Evolutionary conservation across 345 rosid genomes (phyloP).

Genomic region (Populus euphratica): DNA sequence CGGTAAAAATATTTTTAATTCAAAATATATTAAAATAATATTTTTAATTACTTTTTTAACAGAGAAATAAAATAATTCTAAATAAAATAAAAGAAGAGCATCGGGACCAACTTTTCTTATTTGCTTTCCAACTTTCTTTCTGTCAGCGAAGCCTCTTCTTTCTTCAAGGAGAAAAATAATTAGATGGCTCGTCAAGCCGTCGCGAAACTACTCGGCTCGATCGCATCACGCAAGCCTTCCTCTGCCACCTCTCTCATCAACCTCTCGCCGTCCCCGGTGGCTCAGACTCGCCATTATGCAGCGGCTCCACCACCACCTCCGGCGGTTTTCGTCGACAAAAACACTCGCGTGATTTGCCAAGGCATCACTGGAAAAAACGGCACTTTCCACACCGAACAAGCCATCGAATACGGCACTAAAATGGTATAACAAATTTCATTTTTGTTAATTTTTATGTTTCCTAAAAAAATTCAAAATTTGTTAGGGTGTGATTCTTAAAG

Average conservation of each 20-base stretch:
- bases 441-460: background rate
- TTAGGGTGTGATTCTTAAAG: background rate
- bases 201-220: background rate
- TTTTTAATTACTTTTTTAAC: no score
- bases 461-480: no score
- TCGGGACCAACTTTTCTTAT: no score
- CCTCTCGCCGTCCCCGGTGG: background rate
- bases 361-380: slow-evolving; percentile 98
- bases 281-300: slow-evolving; percentile 43
- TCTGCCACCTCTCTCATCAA: slow-evolving; percentile 11
- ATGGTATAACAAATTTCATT: slow-evolving; percentile 43
- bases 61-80: no score
- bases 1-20: no score
- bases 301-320: slow-evolving; percentile 56
- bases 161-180: no score
- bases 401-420: slow-evolving; percentile 95
- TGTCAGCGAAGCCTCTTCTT: background rate
- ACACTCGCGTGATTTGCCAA: slow-evolving; percentile 86
- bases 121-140: background rate
- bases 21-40: no score
- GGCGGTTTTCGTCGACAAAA: slow-evolving; percentile 90
- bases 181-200: background rate
- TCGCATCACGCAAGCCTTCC: background rate
- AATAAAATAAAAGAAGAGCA: no score
- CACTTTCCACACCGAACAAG: slow-evolving; percentile 95